Conservation (phyloP, 331 rosid species). For the Spiraea crenata region DNA sequence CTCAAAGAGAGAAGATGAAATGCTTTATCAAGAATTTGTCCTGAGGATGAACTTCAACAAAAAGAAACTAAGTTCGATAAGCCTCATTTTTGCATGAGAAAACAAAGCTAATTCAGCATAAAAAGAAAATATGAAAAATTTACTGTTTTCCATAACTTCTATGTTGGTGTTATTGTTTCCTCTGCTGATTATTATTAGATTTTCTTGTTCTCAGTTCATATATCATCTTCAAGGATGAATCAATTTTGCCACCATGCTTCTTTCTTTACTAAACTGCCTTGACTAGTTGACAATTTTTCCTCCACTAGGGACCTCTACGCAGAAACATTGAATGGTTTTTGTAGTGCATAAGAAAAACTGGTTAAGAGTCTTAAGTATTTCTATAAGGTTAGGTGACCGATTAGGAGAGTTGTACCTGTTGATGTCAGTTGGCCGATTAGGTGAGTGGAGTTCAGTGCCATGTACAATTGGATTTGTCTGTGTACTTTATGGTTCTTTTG, state of each 20-base stretch:
- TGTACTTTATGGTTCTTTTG: slow-evolving; percentile 1
- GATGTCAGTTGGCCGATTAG: not conserved
- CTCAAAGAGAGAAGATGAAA: slow-evolving; percentile 84
- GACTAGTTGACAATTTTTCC: not conserved
- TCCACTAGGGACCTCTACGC: not conserved
- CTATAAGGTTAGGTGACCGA: not conserved
- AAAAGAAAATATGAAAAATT: not conserved
- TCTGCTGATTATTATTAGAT: not conserved
- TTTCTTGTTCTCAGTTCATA: not conserved
- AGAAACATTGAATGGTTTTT: not conserved
- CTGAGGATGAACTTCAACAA: slow-evolving; percentile 82
- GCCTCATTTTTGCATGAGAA: not conserved
- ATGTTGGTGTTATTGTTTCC: not conserved
- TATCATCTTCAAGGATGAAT: not conserved
- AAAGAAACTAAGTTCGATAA: slow-evolving; percentile 67
- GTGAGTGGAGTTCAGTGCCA: not conserved
- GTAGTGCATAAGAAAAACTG: not conserved
- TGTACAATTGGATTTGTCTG: not conserved
- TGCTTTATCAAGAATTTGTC: slow-evolving; percentile 81
- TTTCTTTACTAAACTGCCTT: not conserved
- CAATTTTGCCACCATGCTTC: not conserved
- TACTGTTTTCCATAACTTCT: not conserved
- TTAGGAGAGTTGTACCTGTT: not conserved
- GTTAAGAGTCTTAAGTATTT: not conserved
- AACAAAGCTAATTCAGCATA: not conserved